A percentile compares a stretch with the other conserved stretches of the same genome.
phyloP scores from a whole-genome alignment of 495 filamentous ascomycete species.

The Penicillium atrosanguineum region DNA sequence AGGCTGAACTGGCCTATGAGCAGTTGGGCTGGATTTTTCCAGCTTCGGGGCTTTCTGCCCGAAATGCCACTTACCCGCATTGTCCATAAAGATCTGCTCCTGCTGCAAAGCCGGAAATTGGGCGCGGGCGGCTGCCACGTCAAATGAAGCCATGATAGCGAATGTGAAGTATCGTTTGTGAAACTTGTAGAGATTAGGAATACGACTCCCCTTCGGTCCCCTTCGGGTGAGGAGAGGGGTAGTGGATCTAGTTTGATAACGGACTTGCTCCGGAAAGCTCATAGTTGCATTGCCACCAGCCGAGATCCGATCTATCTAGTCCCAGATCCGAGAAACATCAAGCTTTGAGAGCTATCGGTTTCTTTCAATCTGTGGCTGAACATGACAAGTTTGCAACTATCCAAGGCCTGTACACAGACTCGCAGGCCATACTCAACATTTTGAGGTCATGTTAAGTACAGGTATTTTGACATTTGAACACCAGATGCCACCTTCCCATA shows the following conservation, averaged over 20 bases:
- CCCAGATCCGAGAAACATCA: neutral
- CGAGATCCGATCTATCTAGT: neutral
- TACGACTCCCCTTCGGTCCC: neutral
- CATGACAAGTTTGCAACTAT: neutral
- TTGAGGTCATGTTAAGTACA: too few relatives aligned
- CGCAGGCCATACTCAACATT: neutral
- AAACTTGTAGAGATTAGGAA: neutral
- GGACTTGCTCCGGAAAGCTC: constrained; percentile 3
- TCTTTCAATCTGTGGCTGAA: neutral
- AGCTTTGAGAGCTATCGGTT: neutral
- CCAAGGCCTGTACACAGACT: neutral
- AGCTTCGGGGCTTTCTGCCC: neutral
- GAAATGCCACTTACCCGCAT: constrained; percentile 43
- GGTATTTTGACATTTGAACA: too few relatives aligned
- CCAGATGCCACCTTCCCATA: too few relatives aligned
- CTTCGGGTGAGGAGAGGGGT: constrained; percentile 5
- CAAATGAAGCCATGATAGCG: constrained; percentile 33
- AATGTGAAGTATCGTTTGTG: neutral
- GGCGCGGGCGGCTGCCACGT: constrained; percentile 52
- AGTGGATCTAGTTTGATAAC: constrained; percentile 7
- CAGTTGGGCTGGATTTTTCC: too few relatives aligned
- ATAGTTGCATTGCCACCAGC: neutral
- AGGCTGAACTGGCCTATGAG: too few relatives aligned
- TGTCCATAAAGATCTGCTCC: constrained; percentile 69
- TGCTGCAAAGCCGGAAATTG: constrained; percentile 65